Percentiles rank a stretch among this genome's conserved stretches.
Conservation (phyloP, 2,329 filamentous ascomycete species). For the Chrysoporthe cubensis region DNA sequence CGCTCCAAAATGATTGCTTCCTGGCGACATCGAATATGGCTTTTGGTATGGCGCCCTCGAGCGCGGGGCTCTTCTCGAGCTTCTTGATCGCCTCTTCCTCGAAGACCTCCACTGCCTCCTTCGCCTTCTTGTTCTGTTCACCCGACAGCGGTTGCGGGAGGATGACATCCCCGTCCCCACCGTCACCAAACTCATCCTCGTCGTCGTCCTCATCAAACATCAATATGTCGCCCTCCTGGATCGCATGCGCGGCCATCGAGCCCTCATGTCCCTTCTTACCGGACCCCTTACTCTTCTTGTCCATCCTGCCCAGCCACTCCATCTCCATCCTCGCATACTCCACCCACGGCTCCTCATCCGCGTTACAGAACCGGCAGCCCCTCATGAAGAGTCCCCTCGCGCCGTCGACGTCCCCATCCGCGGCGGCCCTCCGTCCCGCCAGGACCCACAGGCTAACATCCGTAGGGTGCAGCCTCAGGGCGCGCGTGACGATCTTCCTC, state of each 20-base stretch:
- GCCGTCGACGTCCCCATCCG: conserved; percentile 82
- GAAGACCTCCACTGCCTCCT: conserved; percentile 48
- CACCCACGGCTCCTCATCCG: conserved; percentile 75
- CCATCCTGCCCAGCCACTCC: conserved; percentile 85
- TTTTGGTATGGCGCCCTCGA: conserved; percentile 90
- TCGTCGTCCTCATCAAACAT: conserved; percentile 52
- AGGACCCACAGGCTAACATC: conserved; percentile 86
- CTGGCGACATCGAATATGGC: conserved; percentile 88
- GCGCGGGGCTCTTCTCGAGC: conserved; percentile 76
- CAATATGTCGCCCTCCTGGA: conserved; percentile 49
- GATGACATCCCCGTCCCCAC: conserved; percentile 45
- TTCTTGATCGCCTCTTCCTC: conserved; percentile 50
- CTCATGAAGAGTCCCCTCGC: conserved; percentile 86
- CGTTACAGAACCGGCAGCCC: conserved; percentile 86
- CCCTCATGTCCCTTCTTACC: conserved; percentile 45
- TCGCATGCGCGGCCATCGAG: conserved; percentile 36
- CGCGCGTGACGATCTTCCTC: conserved; percentile 66
- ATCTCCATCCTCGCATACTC: conserved; percentile 92
- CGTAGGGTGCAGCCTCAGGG: conserved; percentile 82
- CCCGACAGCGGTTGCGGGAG: conserved; percentile 50
- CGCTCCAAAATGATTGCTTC: conserved; percentile 73
- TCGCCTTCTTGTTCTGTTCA: conserved; percentile 35
- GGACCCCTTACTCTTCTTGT: conserved; percentile 72
- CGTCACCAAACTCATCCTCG: conserved; percentile 52
- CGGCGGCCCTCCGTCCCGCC: conserved; percentile 77